Evolutionary conservation across 2,329 filamentous ascomycete genomes (phyloP).

Genomic region (Myriosclerotinia duriaeana): DNA sequence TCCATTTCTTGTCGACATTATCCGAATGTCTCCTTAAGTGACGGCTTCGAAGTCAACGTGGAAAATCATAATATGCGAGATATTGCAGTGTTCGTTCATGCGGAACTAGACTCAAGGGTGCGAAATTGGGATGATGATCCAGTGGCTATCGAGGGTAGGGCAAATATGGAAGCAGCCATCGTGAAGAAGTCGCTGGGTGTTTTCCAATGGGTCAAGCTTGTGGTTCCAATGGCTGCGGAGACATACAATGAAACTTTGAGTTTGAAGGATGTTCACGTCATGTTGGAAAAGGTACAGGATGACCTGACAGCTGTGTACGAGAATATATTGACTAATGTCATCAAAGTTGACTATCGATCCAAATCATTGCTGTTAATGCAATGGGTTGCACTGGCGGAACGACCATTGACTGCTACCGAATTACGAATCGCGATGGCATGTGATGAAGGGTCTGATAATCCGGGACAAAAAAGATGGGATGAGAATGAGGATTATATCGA

Average conservation of each 20-base stretch:
- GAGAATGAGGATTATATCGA: conserved; percentile 27
- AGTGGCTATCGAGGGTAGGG: neutral
- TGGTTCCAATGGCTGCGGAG: conserved; percentile 27
- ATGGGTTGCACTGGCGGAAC: conserved; percentile 32
- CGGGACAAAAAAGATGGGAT: neutral
- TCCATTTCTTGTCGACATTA: conserved; percentile 35
- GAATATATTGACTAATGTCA: conserved; percentile 30
- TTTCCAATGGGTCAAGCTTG: conserved; percentile 45
- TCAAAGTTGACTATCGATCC: conserved; percentile 22
- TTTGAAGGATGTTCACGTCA: conserved; percentile 19
- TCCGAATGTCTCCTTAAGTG: conserved; percentile 25
- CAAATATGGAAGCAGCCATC: conserved; percentile 33
- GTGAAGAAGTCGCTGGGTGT: conserved; percentile 38
- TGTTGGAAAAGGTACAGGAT: conserved; percentile 26
- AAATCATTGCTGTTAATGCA: conserved; percentile 31
- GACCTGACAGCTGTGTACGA: conserved; percentile 28
- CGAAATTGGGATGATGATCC: neutral
- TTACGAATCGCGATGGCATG: conserved; percentile 30
- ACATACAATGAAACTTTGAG: conserved; percentile 21
- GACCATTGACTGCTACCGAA: conserved; percentile 30
- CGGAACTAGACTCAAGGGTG: conserved; percentile 26
- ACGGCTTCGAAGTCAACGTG: conserved; percentile 34
- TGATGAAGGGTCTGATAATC: conserved; percentile 7
- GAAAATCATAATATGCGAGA: conserved; percentile 41
- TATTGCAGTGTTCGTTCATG: conserved; percentile 39